Evolutionary conservation across 2,329 filamentous ascomycete genomes (phyloP), one percentile per base, ranked within the genome.

Genomic region (Aspergillus sp.): DNA sequence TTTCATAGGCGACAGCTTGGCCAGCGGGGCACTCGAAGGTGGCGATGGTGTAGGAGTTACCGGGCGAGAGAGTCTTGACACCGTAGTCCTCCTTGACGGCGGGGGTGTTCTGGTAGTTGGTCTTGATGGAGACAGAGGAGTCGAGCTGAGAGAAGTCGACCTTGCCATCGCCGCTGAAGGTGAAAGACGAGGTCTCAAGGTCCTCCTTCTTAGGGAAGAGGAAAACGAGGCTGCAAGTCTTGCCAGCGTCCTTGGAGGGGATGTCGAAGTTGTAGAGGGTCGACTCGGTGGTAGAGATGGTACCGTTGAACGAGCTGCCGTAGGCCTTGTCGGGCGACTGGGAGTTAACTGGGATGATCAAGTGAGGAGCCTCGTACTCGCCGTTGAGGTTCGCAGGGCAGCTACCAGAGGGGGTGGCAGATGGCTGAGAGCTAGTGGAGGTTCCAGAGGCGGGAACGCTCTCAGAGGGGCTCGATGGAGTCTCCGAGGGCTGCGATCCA

Each of bases 221-320:
- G 75, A 87, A 87, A 44, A 82, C 68, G 7, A 86, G 68, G 43
- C 73, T 76, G 68, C 83, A 88, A 56, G 77, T 77, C 65, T 79
- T 78, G 52, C 77, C 79, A 7, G 68, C 53, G 53, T 79, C 73
- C 5, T 66, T 63, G 4, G 63, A 49, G 1, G 77, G 78, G 35
- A 87, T 77, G 57, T 85, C 81, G 65, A 87, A 87, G 69, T 85
- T 85, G 75, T 83, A 86, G 57, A 86, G 76, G 9, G 77, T 76
- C 7, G 76, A 77, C 39, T 77, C 62, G 13, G 64, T 68, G 12
- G 70, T 63, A 9, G 75, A 77, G 32, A 84, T 69, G 8, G 74
- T 72, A 42, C 80, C 82, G 50, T 77, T 75, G 65, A 70, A 76
- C 1, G 71, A 73, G 2, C 75, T 79, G 6, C 81, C 81, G 35